Percentiles rank a stretch among this genome's conserved stretches.
Conservation (phyloP, 768 basidiomycete genomes). For the Dentipellis sp. region DNA sequence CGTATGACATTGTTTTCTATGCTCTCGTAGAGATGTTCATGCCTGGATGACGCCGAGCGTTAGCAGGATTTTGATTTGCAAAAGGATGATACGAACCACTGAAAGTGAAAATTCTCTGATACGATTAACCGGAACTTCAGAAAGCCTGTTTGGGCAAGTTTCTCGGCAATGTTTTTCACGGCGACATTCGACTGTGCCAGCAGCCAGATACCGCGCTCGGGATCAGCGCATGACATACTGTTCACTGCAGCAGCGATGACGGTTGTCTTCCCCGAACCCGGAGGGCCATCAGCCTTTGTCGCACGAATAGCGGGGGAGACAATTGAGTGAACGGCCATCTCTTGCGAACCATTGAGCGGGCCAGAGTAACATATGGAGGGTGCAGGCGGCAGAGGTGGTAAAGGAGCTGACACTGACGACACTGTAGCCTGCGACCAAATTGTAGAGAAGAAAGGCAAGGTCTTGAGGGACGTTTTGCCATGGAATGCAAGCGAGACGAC, state of each 20-base stretch:
- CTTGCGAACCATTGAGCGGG: conserved; percentile 21
- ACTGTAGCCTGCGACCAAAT: conserved; percentile 6
- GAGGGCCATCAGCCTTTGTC: conserved; percentile 17
- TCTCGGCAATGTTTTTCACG: conserved; percentile 46
- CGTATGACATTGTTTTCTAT: conserved; percentile 27
- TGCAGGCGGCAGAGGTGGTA: not conserved
- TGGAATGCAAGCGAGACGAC: conserved; percentile 20
- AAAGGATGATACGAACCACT: conserved; percentile 26
- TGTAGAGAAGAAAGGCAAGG: conserved; percentile 18
- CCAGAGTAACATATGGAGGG: not conserved
- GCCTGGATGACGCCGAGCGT: conserved; percentile 24
- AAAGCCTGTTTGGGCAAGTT: conserved; percentile 25
- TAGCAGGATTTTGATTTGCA: not conserved
- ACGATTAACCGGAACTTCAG: conserved; percentile 31
- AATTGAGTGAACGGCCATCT: conserved; percentile 20
- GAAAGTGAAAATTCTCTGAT: conserved; percentile 36
- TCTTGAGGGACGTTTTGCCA: conserved; percentile 7
- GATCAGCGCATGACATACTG: not conserved
- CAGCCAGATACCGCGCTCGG: conserved; percentile 24
- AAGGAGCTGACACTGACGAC: not conserved
- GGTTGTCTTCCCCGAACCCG: conserved; percentile 16
- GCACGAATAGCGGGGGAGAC: conserved; percentile 19
- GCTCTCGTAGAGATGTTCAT: conserved; percentile 37
- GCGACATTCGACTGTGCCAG: conserved; percentile 42
- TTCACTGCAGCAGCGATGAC: conserved; percentile 15